A percentile compares a stretch with the other conserved stretches of the same genome.
These are phyloP conservation scores for Oryza australiensis DNA, from an alignment of 176 grass and related monocot species.

Conservation along the genomic window DNA sequence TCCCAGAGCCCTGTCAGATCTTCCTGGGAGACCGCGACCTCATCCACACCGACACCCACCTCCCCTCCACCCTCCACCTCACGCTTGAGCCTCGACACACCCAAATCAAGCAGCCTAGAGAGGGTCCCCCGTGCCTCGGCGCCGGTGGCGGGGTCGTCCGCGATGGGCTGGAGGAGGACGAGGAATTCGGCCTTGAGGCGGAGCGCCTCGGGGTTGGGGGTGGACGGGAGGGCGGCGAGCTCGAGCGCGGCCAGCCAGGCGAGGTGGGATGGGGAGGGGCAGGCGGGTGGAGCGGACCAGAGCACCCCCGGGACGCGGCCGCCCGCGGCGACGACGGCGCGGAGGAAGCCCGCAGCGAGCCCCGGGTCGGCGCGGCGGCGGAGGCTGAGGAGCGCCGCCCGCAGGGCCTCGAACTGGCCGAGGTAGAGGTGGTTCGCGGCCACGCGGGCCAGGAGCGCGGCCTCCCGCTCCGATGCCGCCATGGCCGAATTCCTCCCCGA, in stretches of 20 bases:
- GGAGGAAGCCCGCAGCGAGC: conserved; percentile 60
- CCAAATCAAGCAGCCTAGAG: conserved; percentile 68
- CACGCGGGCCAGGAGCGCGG: conserved; percentile 68
- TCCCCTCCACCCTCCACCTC: conserved; percentile 34
- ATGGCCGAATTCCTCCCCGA: neutral
- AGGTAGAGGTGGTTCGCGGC: conserved; percentile 91
- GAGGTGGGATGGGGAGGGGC: conserved; percentile 78
- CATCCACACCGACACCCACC: neutral
- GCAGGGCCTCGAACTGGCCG: conserved; percentile 86
- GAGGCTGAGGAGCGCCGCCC: conserved; percentile 83
- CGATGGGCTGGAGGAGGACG: conserved; percentile 64
- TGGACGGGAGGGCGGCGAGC: conserved; percentile 51
- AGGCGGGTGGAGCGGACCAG: conserved; percentile 61
- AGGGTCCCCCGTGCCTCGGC: conserved; percentile 39
- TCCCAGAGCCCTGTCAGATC: conserved; percentile 61
- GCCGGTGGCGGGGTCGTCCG: conserved; percentile 41
- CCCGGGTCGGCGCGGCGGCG: conserved; percentile 63
- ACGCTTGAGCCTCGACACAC: conserved; percentile 53
- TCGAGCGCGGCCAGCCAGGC: conserved; percentile 86
- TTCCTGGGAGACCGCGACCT: conserved; percentile 46
- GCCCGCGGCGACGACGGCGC: conserved; percentile 57
- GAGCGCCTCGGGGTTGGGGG: conserved; percentile 58
- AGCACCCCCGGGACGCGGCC: conserved; percentile 67
- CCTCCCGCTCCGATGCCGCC: conserved; percentile 70
- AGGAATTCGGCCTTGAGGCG: conserved; percentile 74